Base-by-base conservation (phyloP, 768 basidiomycete species). In the Auriculariales sp. region DNA sequence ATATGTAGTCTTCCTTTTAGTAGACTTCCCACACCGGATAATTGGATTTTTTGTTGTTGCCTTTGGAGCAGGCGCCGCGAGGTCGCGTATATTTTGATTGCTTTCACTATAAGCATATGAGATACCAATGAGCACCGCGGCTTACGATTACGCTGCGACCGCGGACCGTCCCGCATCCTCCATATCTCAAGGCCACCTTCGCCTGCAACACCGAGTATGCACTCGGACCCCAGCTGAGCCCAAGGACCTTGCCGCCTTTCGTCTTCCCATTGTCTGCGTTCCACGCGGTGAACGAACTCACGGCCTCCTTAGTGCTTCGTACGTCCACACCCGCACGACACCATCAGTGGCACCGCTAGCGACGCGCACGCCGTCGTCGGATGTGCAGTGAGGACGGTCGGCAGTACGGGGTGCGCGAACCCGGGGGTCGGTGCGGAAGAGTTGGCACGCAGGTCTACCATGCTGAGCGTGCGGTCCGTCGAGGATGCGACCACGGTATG, bases 271-370 rank as follows among this genome's bases (percentile, higher is more conserved):
- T n/a, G n/a, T n/a, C n/a, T n/a, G n/a, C n/a, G 49, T 54, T n/a
- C 28, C 28, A 15, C 2, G 69, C 72, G 44, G 71, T 73, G 58
- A 88, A 81, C 52, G 68, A 77, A 19, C 81, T 71, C 39, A 89
- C 68, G 1, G 83, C 75, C 12, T 71, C 67, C 56, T 79, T 78
- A 14, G 71, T 69, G 56, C 81, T 88, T 3, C 85, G 71, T 24
- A 86, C 59, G 59, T 91, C 87, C 85, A 91, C 3, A 90, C 59
- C 3, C 85, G 69, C 0, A 80, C 83, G 2, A 79, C 65, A 10
- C 88, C 85, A 50, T 91, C 87, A 58, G 90, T 87, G 0, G 79
- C 74, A 3, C 84, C 88, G 0, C 75, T 84, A n/a, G 81, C 66
- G 9, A 85, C 52, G 15, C 51, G 48, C 49, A 28, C 22, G 28